Conservation (phyloP, 2,329 filamentous ascomycete species). For the Ascosphaera aggregata region DNA sequence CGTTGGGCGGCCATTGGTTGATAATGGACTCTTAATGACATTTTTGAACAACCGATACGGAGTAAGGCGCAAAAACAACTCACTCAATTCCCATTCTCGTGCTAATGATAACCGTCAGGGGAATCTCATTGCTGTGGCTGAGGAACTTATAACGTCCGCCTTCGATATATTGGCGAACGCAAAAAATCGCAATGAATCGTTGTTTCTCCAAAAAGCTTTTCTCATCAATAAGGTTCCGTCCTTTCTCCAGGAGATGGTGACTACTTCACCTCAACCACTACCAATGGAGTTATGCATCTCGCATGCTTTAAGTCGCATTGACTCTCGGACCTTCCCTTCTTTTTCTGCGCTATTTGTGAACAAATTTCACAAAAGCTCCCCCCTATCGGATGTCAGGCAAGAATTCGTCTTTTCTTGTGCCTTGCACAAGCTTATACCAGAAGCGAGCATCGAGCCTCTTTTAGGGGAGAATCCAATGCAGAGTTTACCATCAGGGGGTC, state of each 20-base stretch:
- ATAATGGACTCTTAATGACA: constrained; percentile 54
- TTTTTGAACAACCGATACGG: constrained; percentile 72
- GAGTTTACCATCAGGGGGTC: constrained; percentile 47
- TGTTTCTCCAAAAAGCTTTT: constrained; percentile 64
- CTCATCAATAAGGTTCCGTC: constrained; percentile 50
- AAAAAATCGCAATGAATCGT: constrained; percentile 45
- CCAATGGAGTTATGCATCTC: constrained; percentile 41
- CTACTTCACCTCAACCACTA: constrained; percentile 33
- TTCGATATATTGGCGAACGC: constrained; percentile 82
- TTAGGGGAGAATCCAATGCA: constrained; percentile 69
- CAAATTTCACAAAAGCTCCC: constrained; percentile 29
- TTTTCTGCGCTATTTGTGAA: constrained; percentile 39
- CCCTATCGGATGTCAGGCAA: constrained; percentile 44
- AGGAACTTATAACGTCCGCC: constrained; percentile 65
- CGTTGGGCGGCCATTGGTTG: constrained; percentile 56
- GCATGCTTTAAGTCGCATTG: constrained; percentile 38
- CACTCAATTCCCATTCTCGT: background rate
- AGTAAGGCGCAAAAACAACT: constrained; percentile 21
- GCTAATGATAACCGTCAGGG: constrained; percentile 24
- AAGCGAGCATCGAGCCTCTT: constrained; percentile 53
- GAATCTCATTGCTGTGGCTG: constrained; percentile 51
- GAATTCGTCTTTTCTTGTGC: constrained; percentile 82
- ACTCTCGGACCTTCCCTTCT: constrained; percentile 38
- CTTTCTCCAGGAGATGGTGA: constrained; percentile 33
- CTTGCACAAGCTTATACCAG: constrained; percentile 61